These are phyloP conservation scores for Acacia acuminata DNA, from an alignment of 306 rosid species.

Conservation along the genomic window DNA sequence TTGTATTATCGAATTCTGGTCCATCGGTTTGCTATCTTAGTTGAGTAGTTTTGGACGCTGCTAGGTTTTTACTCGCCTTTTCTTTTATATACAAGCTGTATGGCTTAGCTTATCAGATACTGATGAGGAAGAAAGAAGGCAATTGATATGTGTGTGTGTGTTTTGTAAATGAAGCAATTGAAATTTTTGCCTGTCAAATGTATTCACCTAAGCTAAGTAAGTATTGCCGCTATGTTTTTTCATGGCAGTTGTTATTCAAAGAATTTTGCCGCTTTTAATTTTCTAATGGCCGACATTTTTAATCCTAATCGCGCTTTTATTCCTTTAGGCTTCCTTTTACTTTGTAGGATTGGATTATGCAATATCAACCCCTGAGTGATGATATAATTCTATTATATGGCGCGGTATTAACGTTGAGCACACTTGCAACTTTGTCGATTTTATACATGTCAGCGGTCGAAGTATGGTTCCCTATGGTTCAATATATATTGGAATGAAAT, in stretches of 20 bases:
- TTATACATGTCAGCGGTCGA: neutral
- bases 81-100: neutral
- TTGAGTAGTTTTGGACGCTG: neutral
- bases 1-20: neutral
- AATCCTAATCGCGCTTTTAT: neutral
- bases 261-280: neutral
- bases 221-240: neutral
- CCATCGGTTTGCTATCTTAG: neutral
- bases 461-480: neutral
- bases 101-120: neutral
- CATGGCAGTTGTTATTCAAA: neutral
- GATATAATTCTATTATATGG: neutral
- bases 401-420: neutral
- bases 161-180: neutral
- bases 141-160: neutral
- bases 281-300: neutral
- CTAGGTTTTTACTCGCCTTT: constrained; percentile 35
- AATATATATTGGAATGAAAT: neutral
- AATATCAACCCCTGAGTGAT: neutral
- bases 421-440: neutral
- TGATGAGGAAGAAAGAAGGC: neutral
- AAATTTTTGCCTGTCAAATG: neutral
- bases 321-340: neutral
- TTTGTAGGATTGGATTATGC: neutral
- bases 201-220: neutral